Percentiles rank a stretch among this genome's conserved stretches.
Evolutionary conservation across 768 basidiomycete species (phyloP).

Genomic region (Pilatotrama ljubarskyi): DNA sequence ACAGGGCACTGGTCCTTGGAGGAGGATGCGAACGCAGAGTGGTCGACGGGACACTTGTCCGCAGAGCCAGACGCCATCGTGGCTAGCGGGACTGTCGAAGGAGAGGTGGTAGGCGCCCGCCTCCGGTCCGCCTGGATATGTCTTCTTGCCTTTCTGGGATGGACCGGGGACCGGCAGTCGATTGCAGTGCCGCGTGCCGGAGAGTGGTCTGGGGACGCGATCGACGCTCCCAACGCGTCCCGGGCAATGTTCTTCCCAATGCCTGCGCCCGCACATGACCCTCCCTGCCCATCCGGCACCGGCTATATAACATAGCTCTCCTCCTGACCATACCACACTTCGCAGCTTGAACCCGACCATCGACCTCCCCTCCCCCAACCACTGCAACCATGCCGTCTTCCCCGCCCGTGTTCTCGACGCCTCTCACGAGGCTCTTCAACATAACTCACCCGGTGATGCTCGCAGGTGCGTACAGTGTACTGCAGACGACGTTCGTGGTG

Average conservation of each 20-base stretch:
- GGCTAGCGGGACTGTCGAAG: background rate
- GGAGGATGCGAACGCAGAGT: background rate
- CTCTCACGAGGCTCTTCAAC: slow-evolving; percentile 72
- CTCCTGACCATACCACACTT: background rate
- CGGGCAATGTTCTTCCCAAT: background rate
- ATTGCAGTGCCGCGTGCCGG: slow-evolving; percentile 6
- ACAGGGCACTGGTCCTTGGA: slow-evolving; percentile 57
- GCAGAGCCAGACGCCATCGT: slow-evolving; percentile 16
- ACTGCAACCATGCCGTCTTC: slow-evolving; percentile 63
- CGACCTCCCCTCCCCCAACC: background rate
- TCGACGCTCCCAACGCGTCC: background rate
- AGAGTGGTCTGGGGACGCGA: background rate
- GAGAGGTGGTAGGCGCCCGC: slow-evolving; percentile 11
- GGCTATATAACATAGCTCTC: slow-evolving; percentile 3
- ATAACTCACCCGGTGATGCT: slow-evolving; percentile 86
- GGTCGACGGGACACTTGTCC: slow-evolving; percentile 28
- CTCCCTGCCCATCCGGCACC: slow-evolving; percentile 3
- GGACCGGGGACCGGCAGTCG: slow-evolving; percentile 5
- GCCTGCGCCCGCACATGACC: slow-evolving; percentile 7
- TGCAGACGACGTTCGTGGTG: background rate
- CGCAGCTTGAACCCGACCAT: background rate
- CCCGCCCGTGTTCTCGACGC: slow-evolving; percentile 62
- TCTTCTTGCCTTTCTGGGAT: background rate
- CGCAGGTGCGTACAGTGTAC: slow-evolving; percentile 46
- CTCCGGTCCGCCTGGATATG: background rate